A percentile compares a stretch with the other conserved stretches of the same genome.
phyloP scores from a whole-genome alignment of 202 grass and related monocot genomes.

The Schoenoplectus triqueter region DNA sequence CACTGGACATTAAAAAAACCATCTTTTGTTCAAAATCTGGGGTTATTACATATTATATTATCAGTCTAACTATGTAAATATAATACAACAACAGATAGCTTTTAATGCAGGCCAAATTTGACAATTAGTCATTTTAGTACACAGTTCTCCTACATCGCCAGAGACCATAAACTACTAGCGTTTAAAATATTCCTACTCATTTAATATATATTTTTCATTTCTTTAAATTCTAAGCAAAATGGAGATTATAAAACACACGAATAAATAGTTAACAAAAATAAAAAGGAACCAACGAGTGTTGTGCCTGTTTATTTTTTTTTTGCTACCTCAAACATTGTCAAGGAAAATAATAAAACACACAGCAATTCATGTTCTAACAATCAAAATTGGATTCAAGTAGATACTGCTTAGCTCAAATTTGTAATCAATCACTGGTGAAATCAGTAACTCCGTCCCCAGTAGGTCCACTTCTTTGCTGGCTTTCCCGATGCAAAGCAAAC shows the following conservation, averaged over 20 bases:
- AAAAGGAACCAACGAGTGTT: not conserved
- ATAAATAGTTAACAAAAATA: not conserved
- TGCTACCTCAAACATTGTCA: not conserved
- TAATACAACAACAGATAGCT: too few relatives aligned
- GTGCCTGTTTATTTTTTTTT: not conserved
- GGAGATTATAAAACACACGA: not conserved
- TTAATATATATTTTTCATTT: too few relatives aligned
- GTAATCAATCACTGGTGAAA: not conserved
- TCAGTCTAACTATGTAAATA: too few relatives aligned
- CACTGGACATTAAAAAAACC: not conserved
- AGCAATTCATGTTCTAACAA: conserved; percentile 22
- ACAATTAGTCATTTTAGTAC: too few relatives aligned
- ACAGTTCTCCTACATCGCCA: too few relatives aligned
- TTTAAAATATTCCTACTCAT: too few relatives aligned
- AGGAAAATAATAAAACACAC: not conserved
- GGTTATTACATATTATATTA: not conserved
- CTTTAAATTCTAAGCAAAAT: too few relatives aligned
- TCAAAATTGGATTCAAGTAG: conserved; percentile 28
- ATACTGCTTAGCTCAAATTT: not conserved
- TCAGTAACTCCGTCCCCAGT: conserved; percentile 89
- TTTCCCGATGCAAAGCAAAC: conserved; percentile 92
- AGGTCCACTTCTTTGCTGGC: conserved; percentile 83
- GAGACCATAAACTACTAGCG: too few relatives aligned
- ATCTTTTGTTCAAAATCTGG: not conserved
- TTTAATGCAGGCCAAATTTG: too few relatives aligned